Base-by-base conservation (phyloP, 2,329 filamentous ascomycete genomes). In the Paecilomyces variotii region DNA sequence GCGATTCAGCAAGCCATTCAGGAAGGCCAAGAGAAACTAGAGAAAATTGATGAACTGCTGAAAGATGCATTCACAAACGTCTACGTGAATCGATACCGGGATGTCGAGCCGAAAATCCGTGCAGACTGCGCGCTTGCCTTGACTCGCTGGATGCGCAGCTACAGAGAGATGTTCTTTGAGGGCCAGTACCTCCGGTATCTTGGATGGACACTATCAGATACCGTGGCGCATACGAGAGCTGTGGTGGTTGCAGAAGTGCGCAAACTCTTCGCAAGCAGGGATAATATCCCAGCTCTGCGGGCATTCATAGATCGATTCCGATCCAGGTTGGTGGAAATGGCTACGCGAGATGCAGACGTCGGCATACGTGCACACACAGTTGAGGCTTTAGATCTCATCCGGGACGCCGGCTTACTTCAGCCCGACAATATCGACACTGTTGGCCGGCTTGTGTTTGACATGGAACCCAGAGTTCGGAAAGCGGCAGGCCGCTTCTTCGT, bases 261-360 rank as follows among this genome's bases (percentile, higher is more conserved):
- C 25, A 86, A 84, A 59, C 82, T 99, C 4, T 93, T 95, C 75
- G 87, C 86, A 67, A 86, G 90, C 59, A 87, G 90, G 63, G 86
- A 91, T 56, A 91, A 91, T 70, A 84, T 95, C 63, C 81, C 80
- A 52, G 83, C 84, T 1, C 79, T 99, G 56, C 89, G 91, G 59
- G 90, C 91, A 60, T 99, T 97, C 68, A 96, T 95, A 35, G 94
- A 97, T 72, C 84, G 91, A 54, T 99, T 97, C 74, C 84, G 92
- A 54, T 81, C 87, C 4, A 86, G 94, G 28, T 80, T 99, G 45
- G 88, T 97, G 27, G 94, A 99, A 75, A 97, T 99, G 79, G 92
- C 92, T 0, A 90, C 88, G 5, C 84, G 86, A 61, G 94, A 99
- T 72, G 84, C 88, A 0, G 94, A 99, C 65, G 79, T 88, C 12